Evolutionary conservation across 192 early-diverging fungal genomes (phyloP), one percentile per base, ranked within the genome.

Genomic region (Paraglomus occultum): DNA sequence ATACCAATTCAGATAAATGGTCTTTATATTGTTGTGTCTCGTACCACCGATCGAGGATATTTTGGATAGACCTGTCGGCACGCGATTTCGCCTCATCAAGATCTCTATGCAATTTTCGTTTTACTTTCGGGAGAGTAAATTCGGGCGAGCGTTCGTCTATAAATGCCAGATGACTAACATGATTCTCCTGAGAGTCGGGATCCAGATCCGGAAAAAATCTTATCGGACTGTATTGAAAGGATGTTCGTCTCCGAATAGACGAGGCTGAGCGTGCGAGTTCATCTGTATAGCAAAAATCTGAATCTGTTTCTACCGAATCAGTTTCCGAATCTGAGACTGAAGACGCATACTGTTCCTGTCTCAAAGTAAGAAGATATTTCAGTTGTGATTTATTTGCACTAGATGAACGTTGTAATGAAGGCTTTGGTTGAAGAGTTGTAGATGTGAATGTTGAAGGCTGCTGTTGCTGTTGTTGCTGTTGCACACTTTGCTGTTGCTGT

Each of bases 101-200:
- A 57, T 69, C 67, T 58, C 57, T 69, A 46, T 57, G 57, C n/a
- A 69, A n/a, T 69, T 69, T 69, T 53, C 52, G 67, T 44, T 69
- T 69, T 5, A 69, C 67, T 47, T 69, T 69, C 38, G 67, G 67
- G 50, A 69, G 48, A 39, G 67, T 51, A 18, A 69, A 69, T 57
- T 69, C 67, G 0, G 67, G 67, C 14, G 52, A 52, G 46, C 67
- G 22, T 40, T 69, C 67, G 39, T 69, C 67, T 17, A 69, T 69
- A 45, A 69, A 57, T 57, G 53, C 52, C 38, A 69, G 47, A 55
- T 69, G 22, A 69, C 53, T 69, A 18, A 69, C 12, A 69, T 44
- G 67, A 55, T 69, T 69, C 57, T 69, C 52, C 57, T 69, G 52
- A 69, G 67, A 51, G 31, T 69, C 67, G 23, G 50, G 42, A 10